These are phyloP conservation scores for Phyllosticta citribraziliensis DNA, from an alignment of 2,329 filamentous ascomycete species.

Conservation along the genomic window DNA sequence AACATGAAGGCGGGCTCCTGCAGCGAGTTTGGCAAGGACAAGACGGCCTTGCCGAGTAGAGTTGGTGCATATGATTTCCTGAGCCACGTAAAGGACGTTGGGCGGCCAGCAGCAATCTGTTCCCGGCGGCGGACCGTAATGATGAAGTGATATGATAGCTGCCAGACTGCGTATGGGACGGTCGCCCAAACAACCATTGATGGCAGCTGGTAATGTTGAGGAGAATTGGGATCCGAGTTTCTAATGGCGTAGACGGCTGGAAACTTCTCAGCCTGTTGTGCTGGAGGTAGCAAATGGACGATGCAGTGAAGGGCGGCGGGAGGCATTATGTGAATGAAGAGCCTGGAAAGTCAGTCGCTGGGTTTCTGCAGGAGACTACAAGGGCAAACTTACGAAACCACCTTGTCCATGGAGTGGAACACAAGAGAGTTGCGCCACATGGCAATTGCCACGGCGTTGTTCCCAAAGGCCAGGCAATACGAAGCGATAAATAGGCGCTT, in stretches of 20 bases:
- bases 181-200: slow-evolving; percentile 95
- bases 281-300: slow-evolving; percentile 65
- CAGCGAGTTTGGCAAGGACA: slow-evolving; percentile 61
- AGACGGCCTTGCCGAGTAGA: slow-evolving; percentile 77
- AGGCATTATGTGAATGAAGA: slow-evolving; percentile 99
- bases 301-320: slow-evolving; percentile 88
- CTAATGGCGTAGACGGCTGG: slow-evolving; percentile 81
- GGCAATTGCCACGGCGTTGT: slow-evolving; percentile 94
- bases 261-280: slow-evolving; percentile 59
- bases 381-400: slow-evolving; percentile 55
- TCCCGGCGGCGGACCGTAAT: slow-evolving; percentile 92
- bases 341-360: slow-evolving; percentile 31
- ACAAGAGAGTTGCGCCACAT: slow-evolving; percentile 99
- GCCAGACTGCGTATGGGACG: slow-evolving; percentile 87
- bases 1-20: slow-evolving; percentile 92
- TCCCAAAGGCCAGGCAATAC: slow-evolving; percentile 88
- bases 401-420: slow-evolving; percentile 97
- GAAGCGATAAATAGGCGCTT: slow-evolving; percentile 86
- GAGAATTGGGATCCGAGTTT: slow-evolving; percentile 54
- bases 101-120: slow-evolving; percentile 89
- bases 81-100: slow-evolving; percentile 96
- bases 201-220: slow-evolving; percentile 66
- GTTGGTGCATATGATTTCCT: slow-evolving; percentile 82
- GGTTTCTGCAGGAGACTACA: not conserved
- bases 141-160: slow-evolving; percentile 83